Evolutionary conservation across 2,329 filamentous ascomycete genomes (phyloP).

Genomic region (Claviceps quebecensis): DNA sequence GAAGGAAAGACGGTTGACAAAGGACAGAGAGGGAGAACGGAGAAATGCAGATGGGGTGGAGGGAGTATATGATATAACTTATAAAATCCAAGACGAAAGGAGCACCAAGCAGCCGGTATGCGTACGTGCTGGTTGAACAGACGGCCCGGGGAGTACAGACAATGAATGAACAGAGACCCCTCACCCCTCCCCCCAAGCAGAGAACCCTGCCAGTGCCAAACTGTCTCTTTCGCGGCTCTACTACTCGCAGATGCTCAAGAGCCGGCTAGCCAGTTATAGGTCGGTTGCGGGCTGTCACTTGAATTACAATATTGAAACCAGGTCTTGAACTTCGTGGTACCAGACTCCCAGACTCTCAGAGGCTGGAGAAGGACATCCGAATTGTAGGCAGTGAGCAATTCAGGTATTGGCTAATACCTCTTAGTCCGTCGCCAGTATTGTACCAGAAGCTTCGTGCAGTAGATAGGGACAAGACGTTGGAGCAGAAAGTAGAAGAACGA

Average conservation of each 20-base stretch:
- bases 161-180: constrained; percentile 1
- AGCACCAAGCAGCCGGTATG: constrained; percentile 5
- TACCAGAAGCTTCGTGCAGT: background rate
- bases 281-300: background rate
- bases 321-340: background rate
- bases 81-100: constrained; percentile 1
- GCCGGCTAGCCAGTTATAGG: constrained; percentile 1
- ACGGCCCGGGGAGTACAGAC: constrained; percentile 4
- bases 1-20: constrained; percentile 1
- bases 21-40: constrained; percentile 1
- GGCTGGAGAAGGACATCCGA: background rate
- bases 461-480: background rate
- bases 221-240: constrained; percentile 12
- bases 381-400: background rate
- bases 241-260: constrained; percentile 8
- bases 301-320: background rate
- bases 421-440: background rate
- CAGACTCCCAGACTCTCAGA: background rate
- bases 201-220: constrained; percentile 2
- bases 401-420: background rate
- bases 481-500: background rate
- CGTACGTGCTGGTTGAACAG: constrained; percentile 6
- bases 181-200: constrained; percentile 9
- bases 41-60: background rate
- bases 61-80: constrained; percentile 4